These are phyloP conservation scores for Bacidia gigantensis DNA, from an alignment of 495 filamentous ascomycete species.

Conservation along the genomic window DNA sequence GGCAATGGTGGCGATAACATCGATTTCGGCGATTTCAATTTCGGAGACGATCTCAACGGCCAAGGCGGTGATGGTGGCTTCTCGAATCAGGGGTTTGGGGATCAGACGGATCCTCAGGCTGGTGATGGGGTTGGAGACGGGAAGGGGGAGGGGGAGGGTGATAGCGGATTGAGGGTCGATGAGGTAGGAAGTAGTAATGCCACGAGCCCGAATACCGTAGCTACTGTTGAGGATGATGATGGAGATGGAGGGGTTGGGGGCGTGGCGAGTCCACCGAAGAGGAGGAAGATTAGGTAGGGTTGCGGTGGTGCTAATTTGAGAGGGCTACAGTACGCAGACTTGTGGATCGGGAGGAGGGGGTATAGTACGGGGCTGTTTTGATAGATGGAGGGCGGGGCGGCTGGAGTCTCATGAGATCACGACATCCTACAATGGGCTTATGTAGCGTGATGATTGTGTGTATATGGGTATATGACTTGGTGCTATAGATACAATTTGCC, in stretches of 20 bases:
- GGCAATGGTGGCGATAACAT: neutral
- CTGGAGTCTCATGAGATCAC: too few relatives aligned
- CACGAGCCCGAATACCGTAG: conserved; percentile 5
- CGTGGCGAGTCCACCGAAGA: neutral
- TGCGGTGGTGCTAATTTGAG: too few relatives aligned
- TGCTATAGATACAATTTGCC: too few relatives aligned
- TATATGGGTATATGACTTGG: too few relatives aligned
- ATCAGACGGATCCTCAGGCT: neutral
- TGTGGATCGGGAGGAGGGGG: too few relatives aligned
- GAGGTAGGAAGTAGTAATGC: conserved; percentile 15
- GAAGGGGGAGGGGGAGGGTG: neutral
- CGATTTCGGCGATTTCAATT: conserved; percentile 10
- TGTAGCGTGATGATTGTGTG: too few relatives aligned
- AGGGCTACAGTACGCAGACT: too few relatives aligned
- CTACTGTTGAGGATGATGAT: neutral
- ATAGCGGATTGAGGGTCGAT: conserved; percentile 8
- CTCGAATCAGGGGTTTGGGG: neutral
- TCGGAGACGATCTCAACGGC: conserved; percentile 7
- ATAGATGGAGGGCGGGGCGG: too few relatives aligned
- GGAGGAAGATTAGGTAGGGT: neutral
- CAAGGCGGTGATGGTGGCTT: neutral
- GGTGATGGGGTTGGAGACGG: neutral
- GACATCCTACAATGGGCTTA: too few relatives aligned
- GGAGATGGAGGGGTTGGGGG: neutral
- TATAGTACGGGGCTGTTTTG: too few relatives aligned